Percentiles rank a stretch among this genome's conserved stretches.
phyloP scores from a whole-genome alignment of 164 flowering plant species.

The Cinnamomum micranthum region DNA sequence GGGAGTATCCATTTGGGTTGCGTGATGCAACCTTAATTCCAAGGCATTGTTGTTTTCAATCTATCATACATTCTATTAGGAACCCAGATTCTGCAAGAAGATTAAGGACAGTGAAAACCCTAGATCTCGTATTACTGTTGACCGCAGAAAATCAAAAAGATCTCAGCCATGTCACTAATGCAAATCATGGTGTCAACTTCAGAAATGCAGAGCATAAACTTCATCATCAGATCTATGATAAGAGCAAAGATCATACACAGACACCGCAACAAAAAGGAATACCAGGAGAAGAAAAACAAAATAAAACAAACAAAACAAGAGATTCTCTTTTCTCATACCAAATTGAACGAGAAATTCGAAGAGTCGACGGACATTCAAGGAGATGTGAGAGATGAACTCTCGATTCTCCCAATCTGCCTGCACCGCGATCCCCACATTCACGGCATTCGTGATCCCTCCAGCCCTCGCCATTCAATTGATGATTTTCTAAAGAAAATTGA shows the following conservation, averaged over 20 bases:
- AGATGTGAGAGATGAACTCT: constrained; percentile 83
- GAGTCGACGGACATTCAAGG: constrained; percentile 86
- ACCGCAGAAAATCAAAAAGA: too few species aligned
- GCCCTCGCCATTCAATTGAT: constrained; percentile 56
- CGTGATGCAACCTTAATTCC: too few species aligned
- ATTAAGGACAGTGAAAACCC: too few species aligned
- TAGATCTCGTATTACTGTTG: too few species aligned
- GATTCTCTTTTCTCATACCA: constrained; percentile 27
- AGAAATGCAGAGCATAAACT: neutral
- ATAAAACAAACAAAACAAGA: neutral
- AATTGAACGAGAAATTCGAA: constrained; percentile 88
- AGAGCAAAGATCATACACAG: neutral
- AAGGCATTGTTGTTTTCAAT: too few species aligned
- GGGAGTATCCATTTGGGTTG: too few species aligned
- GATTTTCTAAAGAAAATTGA: too few species aligned
- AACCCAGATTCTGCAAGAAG: too few species aligned
- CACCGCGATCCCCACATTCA: constrained; percentile 89
- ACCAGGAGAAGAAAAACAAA: neutral
- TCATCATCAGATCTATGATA: neutral
- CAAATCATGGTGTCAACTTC: too few species aligned
- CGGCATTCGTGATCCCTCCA: constrained; percentile 86
- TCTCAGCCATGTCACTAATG: too few species aligned
- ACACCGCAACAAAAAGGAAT: neutral
- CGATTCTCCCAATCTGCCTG: constrained; percentile 98
- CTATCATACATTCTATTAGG: too few species aligned